phyloP scores from a whole-genome alignment of 352 stramenopile genomes.

The Pythium monospermum region DNA sequence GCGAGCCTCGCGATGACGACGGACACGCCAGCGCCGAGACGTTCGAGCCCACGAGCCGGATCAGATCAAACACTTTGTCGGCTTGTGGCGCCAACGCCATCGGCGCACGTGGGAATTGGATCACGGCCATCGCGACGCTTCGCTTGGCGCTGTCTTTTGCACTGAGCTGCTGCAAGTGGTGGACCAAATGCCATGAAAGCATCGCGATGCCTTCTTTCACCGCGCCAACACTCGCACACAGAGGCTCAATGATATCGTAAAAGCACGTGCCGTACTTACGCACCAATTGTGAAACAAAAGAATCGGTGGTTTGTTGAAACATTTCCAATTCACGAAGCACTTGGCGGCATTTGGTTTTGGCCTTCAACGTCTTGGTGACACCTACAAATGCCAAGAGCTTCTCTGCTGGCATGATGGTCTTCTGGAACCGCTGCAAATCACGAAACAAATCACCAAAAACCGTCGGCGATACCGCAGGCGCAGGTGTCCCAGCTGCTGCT shows the following conservation, averaged over 20 bases:
- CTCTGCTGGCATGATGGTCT: conserved; percentile 58
- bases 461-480: conserved; percentile 1
- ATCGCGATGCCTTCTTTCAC: conserved; percentile 86
- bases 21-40: conserved; percentile 8
- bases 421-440: conserved; percentile 64
- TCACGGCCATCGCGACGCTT: conserved; percentile 40
- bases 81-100: neutral
- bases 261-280: conserved; percentile 75
- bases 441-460: conserved; percentile 76
- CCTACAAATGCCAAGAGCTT: conserved; percentile 54
- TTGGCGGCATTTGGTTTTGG: conserved; percentile 48
- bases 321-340: conserved; percentile 82
- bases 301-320: conserved; percentile 87
- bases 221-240: conserved; percentile 66
- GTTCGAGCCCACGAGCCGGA: conserved; percentile 21
- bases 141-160: conserved; percentile 46
- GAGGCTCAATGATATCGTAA: conserved; percentile 79
- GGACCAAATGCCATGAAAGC: conserved; percentile 54
- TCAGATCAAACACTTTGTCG: conserved; percentile 17
- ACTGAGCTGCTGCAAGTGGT: conserved; percentile 43
- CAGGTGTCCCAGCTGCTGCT: neutral
- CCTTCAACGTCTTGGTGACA: conserved; percentile 31
- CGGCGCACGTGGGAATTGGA: conserved; percentile 59
- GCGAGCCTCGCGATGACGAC: conserved; percentile 16
- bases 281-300: conserved; percentile 57